Evolutionary conservation across 2,329 filamentous ascomycete species (phyloP), one percentile per base, ranked within the genome.

Genomic region (Colletotrichum sp.): DNA sequence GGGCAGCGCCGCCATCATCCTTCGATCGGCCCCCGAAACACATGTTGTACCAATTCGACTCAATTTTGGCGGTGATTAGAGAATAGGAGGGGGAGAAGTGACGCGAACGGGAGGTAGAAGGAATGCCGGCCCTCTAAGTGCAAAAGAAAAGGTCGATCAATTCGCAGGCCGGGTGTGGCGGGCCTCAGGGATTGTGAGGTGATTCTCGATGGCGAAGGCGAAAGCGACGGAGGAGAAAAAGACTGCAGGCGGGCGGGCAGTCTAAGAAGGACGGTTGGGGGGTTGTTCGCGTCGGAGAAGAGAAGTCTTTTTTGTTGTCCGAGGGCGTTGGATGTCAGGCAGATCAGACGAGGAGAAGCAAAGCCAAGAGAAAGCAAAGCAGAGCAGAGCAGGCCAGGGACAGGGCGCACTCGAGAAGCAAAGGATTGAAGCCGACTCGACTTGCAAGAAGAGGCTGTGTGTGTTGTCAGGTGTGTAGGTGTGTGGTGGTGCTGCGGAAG

Each of bases 21-120:
- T 87, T 88, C 73, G 88, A 87, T 79, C 90, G 87, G 78, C 86
- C 85, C 77, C 92, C 91, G 83, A 94, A 94, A 84, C 92, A 94
- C 92, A 94, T 94, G 75, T 78, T 87, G 81, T 66, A 44, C 13
- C 70, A 44, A 39, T 44, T 39, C 39, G 34, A 34, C 48, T 66
- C 16, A 57, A 44, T 65, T 59, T 27, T 36, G 71, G 34, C 70
- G 59, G 32, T 52, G 55, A 30, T 19, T 28, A 72, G 48, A 57
- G 60, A 48, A 13, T 8, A 60, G 22, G 39, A 39, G 30, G 27
- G 28, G 34, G 52, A 19, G 28, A 22, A 34, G 16, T 8, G 36
- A n/a, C 28, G 69, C 52, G n/a, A n/a, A 15, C 15, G 39, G 13
- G 22, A 52, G 39, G n/a, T 19, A 36, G 59, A 65, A 39, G 57